Conservation (phyloP, 192 early-diverging fungal genomes). For the Thamnidium elegans region DNA sequence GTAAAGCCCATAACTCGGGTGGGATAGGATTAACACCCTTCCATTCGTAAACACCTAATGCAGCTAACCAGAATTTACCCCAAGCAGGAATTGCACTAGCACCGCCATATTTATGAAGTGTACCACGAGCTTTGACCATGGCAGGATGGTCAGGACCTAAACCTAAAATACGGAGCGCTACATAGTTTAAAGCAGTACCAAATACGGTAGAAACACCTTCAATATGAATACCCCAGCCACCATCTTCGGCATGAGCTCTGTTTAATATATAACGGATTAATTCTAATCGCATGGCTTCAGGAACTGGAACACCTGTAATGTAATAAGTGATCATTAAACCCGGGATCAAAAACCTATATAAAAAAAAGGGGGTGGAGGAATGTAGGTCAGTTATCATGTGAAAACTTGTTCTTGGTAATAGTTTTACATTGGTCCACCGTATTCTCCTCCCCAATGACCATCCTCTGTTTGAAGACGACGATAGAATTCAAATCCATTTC, state of each 20-base stretch:
- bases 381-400: neutral
- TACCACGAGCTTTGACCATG: slow-evolving; percentile 75
- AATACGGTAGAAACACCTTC: slow-evolving; percentile 92
- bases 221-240: slow-evolving; percentile 97
- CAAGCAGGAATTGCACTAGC: slow-evolving; percentile 85
- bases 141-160: slow-evolving; percentile 83
- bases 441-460: slow-evolving; percentile 95
- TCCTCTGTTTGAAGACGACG: slow-evolving; percentile 83
- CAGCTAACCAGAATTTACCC: slow-evolving; percentile 98
- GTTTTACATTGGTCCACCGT: slow-evolving; percentile 85
- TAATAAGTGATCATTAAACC: slow-evolving; percentile 89
- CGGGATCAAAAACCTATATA: slow-evolving; percentile 75
- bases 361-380: neutral
- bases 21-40: slow-evolving; percentile 95
- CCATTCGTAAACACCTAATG: slow-evolving; percentile 92
- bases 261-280: slow-evolving; percentile 85
- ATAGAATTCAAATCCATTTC: slow-evolving; percentile 91
- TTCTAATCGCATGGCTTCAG: slow-evolving; percentile 66
- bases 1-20: slow-evolving; percentile 90
- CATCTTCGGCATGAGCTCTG: slow-evolving; percentile 79
- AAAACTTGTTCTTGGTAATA: neutral
- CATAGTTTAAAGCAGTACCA: slow-evolving; percentile 95
- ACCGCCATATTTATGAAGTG: slow-evolving; percentile 83
- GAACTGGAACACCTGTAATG: slow-evolving; percentile 70
- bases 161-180: slow-evolving; percentile 83